Evolutionary conservation across 495 filamentous ascomycete species (phyloP), one percentile per base, ranked within the genome.

Genomic region (Hypoxylon rickii): DNA sequence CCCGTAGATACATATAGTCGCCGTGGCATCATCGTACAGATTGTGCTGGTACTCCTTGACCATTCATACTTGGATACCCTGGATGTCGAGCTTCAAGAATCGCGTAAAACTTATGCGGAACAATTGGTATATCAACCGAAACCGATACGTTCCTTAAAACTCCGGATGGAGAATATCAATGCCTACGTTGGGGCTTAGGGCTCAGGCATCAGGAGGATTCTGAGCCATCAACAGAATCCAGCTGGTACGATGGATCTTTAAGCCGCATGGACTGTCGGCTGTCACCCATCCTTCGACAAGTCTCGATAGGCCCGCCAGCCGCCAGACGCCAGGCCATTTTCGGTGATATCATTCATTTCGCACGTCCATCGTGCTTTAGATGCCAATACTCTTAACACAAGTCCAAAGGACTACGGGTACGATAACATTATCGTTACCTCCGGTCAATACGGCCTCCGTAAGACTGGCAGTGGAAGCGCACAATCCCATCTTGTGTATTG

Each of bases 381-480:
- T 70, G 31, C 82, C 81, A 61, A 96, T 71, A 3, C 86, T 87
- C 63, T 90, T 86, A 52, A 96, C 91, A 58, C 94, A 80, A 63
- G 89, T 77, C 94, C 94, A 99, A 43, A 97, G 72, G 47, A 95
- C 86, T 33, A 97, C 83, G n/a, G 95, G 95, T 56, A 97, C 94
- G 47, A 97, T 83, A 19, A 99, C 93, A 77, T 99, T 99, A 76
- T 99, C 94, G 78, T 99, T 99, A 43, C 92, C 94, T 8, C 94
- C 95, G 38, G 95, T 97, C 48, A 97, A 75, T 51, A 97, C 92
- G 15, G 94, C 92, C 75, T 97, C 94, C 50, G 92, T 94, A 51
- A 96, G 80, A 70, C 91, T 96, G 22, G 93, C 90, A 48, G 91
- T 84, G 32, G 78, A 79, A 5, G 89, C 91, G 44, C 90, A 92